A percentile compares a stretch with the other conserved stretches of the same genome.
Conservation (phyloP, 768 basidiomycete species). For the Symmetrospora coprosmae region DNA sequence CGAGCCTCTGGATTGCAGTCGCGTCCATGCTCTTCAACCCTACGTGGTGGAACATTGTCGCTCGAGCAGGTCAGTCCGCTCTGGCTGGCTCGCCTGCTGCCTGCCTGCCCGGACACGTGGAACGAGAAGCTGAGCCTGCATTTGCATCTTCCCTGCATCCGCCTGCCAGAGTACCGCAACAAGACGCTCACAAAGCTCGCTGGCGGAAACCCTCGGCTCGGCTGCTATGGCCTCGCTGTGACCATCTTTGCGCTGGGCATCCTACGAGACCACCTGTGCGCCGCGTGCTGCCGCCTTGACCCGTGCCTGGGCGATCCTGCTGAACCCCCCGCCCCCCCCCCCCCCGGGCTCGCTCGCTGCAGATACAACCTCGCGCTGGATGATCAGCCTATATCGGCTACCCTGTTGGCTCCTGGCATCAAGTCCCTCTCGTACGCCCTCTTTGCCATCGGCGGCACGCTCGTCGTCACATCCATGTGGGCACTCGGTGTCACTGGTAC, state of each 20-base stretch:
- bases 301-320: too few species aligned
- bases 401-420: constrained; percentile 55
- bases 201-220: constrained; percentile 48
- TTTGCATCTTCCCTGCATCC: background rate
- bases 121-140: background rate
- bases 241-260: constrained; percentile 76
- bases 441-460: constrained; percentile 60
- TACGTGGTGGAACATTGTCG: constrained; percentile 87
- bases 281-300: constrained; percentile 25
- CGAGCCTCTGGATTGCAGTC: constrained; percentile 54
- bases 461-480: constrained; percentile 79
- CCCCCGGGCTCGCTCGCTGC: background rate
- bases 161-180: constrained; percentile 54
- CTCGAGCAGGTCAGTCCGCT: constrained; percentile 38
- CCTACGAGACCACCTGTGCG: constrained; percentile 70
- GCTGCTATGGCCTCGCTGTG: constrained; percentile 74
- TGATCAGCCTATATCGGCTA: constrained; percentile 55
- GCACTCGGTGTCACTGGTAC: constrained; percentile 85
- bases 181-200: constrained; percentile 75
- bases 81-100: too few species aligned
- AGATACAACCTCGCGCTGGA: constrained; percentile 63
- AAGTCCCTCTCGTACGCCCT: constrained; percentile 49
- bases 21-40: constrained; percentile 75
- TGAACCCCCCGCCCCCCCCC: background rate
- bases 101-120: background rate